Conservation (phyloP, 306 rosid genomes). For the Trifolium fragiferum region DNA sequence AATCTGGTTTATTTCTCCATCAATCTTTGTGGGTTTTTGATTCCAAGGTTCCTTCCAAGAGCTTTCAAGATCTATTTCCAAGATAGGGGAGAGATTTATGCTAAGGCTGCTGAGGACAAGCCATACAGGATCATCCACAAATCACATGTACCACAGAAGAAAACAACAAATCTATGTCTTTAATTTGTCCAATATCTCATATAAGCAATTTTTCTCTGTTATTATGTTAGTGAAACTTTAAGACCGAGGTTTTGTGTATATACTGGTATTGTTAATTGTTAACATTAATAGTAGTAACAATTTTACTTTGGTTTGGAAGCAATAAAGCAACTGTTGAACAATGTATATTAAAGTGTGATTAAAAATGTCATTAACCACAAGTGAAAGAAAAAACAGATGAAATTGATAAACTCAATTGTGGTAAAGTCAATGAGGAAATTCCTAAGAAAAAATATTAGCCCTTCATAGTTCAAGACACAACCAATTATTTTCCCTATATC, state of each 20-base stretch:
- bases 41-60: slow-evolving; percentile 81
- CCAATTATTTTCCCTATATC: not conserved
- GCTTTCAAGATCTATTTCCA: slow-evolving; percentile 74
- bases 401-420: not conserved
- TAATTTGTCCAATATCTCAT: not conserved
- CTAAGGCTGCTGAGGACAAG: slow-evolving; percentile 65
- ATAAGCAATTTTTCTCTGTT: not conserved
- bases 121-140: slow-evolving; percentile 30
- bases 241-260: not conserved
- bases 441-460: not conserved
- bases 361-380: not conserved
- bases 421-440: not conserved
- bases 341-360: not conserved
- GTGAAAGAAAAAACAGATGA: not conserved
- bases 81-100: slow-evolving; percentile 56
- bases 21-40: slow-evolving; percentile 69
- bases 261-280: not conserved
- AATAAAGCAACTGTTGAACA: not conserved
- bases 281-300: not conserved
- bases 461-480: not conserved
- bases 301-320: not conserved
- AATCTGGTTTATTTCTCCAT: slow-evolving; percentile 65
- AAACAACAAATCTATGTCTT: slow-evolving; percentile 22
- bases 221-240: not conserved
- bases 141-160: slow-evolving; percentile 7